These are phyloP conservation scores for Annulohypoxylon bovei DNA, from an alignment of 495 filamentous ascomycete species.

Conservation along the genomic window DNA sequence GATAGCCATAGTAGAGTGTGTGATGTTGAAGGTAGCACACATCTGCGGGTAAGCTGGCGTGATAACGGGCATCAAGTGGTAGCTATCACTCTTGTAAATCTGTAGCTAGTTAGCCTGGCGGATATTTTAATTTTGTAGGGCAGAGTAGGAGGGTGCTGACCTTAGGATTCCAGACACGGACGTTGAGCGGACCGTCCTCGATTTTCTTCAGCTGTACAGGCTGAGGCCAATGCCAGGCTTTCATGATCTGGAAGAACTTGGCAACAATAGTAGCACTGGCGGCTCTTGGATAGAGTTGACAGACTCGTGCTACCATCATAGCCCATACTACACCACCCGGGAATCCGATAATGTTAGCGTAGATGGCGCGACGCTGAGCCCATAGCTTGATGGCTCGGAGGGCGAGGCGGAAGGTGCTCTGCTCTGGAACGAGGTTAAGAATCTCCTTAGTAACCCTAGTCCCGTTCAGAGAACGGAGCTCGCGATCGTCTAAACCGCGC, in stretches of 20 bases:
- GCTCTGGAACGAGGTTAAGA: constrained; percentile 85
- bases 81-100: constrained; percentile 82
- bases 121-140: not conserved
- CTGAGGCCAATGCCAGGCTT: constrained; percentile 91
- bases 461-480: constrained; percentile 89
- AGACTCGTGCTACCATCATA: constrained; percentile 94
- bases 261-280: constrained; percentile 82
- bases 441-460: constrained; percentile 94
- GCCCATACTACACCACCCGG: constrained; percentile 98
- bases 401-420: constrained; percentile 85
- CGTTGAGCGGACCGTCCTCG: constrained; percentile 80
- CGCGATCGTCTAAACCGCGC: constrained; percentile 84
- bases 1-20: constrained; percentile 81
- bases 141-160: constrained; percentile 54
- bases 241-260: constrained; percentile 94
- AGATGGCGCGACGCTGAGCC: constrained; percentile 92
- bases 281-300: constrained; percentile 96
- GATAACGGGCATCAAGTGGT: constrained; percentile 96
- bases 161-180: constrained; percentile 94
- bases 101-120: constrained; percentile 51
- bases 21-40: constrained; percentile 96
- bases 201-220: constrained; percentile 90
- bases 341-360: constrained; percentile 94
- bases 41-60: constrained; percentile 95
- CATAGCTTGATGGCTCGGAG: constrained; percentile 93